These are phyloP conservation scores for Talaromyces trachyspermus DNA, from an alignment of 495 filamentous ascomycete species.

Conservation along the genomic window DNA sequence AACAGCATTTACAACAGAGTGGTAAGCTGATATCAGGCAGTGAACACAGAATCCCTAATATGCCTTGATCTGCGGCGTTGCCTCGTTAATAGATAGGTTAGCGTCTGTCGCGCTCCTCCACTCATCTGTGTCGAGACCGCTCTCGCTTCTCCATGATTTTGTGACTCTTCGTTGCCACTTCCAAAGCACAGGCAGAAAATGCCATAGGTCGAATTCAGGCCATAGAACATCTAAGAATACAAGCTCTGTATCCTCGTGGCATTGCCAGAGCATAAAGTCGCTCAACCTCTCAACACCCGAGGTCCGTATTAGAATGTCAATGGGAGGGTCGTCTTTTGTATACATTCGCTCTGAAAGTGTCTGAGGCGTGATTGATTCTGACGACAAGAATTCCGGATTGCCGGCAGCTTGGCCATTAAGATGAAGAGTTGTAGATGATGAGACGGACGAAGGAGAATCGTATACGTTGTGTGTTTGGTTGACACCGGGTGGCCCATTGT, in stretches of 20 bases:
- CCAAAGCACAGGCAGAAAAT: conserved; percentile 83
- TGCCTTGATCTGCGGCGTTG: background rate
- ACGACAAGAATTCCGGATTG: conserved; percentile 44
- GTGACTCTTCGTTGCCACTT: conserved; percentile 78
- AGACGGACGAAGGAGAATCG: conserved; percentile 48
- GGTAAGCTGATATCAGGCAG: conserved; percentile 2
- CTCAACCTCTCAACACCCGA: conserved; percentile 86
- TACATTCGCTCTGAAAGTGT: conserved; percentile 75
- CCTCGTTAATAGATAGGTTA: background rate
- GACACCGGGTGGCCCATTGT: conserved; percentile 23
- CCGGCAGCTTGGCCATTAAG: conserved; percentile 26
- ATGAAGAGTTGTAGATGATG: conserved; percentile 48
- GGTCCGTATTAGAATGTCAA: conserved; percentile 84
- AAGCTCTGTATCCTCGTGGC: conserved; percentile 83
- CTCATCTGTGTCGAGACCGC: conserved; percentile 1
- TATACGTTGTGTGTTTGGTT: conserved; percentile 32
- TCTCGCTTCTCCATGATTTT: conserved; percentile 22
- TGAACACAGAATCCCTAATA: conserved; percentile 2
- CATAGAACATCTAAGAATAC: conserved; percentile 88
- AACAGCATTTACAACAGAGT: background rate
- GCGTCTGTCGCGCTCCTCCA: background rate
- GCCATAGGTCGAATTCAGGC: conserved; percentile 95
- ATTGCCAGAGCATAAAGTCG: conserved; percentile 99
- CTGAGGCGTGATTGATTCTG: conserved; percentile 77
- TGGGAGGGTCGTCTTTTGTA: conserved; percentile 73